phyloP scores from a whole-genome alignment of 768 basidiomycete genomes.

The Podaxis carcinomalis region DNA sequence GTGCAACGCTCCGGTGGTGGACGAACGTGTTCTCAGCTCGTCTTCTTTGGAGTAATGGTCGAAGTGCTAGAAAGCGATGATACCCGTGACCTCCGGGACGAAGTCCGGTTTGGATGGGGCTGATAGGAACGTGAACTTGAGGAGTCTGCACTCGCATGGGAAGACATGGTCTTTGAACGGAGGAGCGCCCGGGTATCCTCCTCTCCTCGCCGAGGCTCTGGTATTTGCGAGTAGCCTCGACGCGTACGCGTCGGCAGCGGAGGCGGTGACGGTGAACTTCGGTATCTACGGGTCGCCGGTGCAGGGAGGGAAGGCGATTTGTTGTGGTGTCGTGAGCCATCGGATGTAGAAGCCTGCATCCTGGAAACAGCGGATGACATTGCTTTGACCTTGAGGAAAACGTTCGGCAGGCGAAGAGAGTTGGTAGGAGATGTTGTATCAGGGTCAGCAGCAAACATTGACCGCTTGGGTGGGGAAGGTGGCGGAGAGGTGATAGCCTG shows the following conservation, averaged over 20 bases:
- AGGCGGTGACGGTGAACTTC: not conserved
- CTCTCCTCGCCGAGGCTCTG: not conserved
- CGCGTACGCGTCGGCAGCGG: not conserved
- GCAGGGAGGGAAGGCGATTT: not conserved
- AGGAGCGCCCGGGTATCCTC: not conserved
- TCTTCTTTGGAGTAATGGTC: conserved; percentile 3
- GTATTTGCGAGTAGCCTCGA: not conserved
- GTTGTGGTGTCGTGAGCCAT: not conserved
- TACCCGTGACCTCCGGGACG: not conserved
- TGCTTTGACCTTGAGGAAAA: conserved; percentile 2
- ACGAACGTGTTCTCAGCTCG: not conserved
- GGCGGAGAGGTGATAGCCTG: not conserved
- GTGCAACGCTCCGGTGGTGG: not conserved
- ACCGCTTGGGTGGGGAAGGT: not conserved
- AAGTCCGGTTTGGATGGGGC: not conserved
- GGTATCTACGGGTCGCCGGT: not conserved
- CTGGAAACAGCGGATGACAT: not conserved
- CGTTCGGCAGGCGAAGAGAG: not conserved
- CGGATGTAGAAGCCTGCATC: not conserved
- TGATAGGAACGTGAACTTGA: not conserved
- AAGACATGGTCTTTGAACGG: not conserved
- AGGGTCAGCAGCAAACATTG: not conserved
- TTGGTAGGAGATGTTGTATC: not conserved
- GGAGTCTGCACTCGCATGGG: not conserved
- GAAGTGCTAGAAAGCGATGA: not conserved